Base-by-base conservation (phyloP, 805 yeast species). In the Cyberlindnera meyerae region DNA sequence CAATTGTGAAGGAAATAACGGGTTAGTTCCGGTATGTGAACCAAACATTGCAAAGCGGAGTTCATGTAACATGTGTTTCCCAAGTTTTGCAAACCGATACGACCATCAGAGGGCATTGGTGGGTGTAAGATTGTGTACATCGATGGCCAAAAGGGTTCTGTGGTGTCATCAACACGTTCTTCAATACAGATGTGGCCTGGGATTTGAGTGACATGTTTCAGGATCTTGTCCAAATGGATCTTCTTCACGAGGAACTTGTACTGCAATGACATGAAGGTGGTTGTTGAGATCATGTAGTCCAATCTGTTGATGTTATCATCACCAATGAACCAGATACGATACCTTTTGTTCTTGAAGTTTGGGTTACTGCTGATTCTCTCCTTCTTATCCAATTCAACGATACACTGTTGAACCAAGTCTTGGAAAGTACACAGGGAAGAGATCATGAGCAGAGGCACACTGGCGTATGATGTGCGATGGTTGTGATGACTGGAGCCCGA, bases 21-120 rank as follows among this genome's bases (percentile, higher is more conserved):
- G 8, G 80, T 74, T 18, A 93, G 60, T 57, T 87, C 96, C 1
- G 95, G 95, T 11, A 89, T 71, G 54, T 90, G 97, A 0, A 77
- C 72, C 28, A 90, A 62, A 52, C 97, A 90, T 54, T 93, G 97
- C 30, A 90, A 62, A 0, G 96, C 96, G 8, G 95, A 84, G 58
- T 87, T 88, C 97, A 89, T 88, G 58, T 87, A 89, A 58, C 97
- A 89, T 0, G 95, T 80, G 55, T 89, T 89, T 3, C 97, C 97
- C 43, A 88, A 63, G 53, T 86, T 89, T 35, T 70, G 63, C 52
- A 81, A 47, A 43, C 97, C 81, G 40, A 69, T 58, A 31, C 66
- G 54, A 46, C 96, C 89, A 37, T 56, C 51, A 2, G 65, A 51
- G n/a, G 58, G 55, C 1, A 42, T 17, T 4, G 61, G 49, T 8